Conservation (phyloP, 2,329 filamentous ascomycete species). For the Pseudogymnoascus sp. region DNA sequence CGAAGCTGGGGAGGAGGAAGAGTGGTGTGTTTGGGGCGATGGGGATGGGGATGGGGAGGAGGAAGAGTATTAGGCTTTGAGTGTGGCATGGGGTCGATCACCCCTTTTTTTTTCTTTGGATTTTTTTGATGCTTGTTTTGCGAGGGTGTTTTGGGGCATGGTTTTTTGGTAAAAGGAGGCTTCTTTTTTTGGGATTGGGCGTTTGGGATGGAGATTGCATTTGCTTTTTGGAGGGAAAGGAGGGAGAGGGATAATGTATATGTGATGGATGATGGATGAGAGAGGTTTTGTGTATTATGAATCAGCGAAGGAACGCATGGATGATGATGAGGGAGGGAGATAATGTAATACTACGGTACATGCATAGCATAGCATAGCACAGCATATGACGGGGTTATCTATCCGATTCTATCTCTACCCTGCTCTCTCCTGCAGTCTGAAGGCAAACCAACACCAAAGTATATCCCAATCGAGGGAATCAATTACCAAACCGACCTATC, state of each 20-base stretch:
- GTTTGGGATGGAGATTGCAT: neutral
- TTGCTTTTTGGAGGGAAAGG: neutral
- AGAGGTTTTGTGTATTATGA: neutral
- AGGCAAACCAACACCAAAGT: no score
- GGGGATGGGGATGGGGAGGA: neutral
- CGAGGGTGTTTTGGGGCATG: neutral
- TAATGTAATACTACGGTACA: neutral
- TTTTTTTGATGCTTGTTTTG: neutral
- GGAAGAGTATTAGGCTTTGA: slow-evolving; percentile 7
- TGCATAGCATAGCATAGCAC: neutral
- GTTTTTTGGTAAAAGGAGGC: neutral
- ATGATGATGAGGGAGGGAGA: neutral
- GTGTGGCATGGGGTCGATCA: neutral
- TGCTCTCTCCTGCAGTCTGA: no score
- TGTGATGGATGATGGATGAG: neutral
- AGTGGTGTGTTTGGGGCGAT: slow-evolving; percentile 3
- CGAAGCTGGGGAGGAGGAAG: slow-evolving; percentile 1
- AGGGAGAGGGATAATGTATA: neutral
- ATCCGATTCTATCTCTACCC: neutral
- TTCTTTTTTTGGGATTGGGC: neutral
- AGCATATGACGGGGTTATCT: neutral
- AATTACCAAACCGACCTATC: no score
- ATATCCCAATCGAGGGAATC: no score
- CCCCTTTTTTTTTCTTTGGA: neutral
- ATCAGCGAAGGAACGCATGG: neutral